Base-by-base conservation (phyloP, 192 early-diverging fungal genomes). In the Gigaspora rosea region DNA sequence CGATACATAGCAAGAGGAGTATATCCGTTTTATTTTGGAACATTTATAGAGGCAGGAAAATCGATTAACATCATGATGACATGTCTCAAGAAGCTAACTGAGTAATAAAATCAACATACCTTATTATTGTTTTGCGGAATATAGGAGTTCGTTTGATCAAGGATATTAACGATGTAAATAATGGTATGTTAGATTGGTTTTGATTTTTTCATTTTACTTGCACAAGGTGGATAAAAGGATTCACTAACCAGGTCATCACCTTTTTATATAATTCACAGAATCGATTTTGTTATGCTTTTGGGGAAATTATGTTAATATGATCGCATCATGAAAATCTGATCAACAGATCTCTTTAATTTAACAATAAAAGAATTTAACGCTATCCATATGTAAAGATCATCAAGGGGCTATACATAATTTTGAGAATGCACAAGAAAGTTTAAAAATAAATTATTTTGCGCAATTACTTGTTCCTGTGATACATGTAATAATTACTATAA, bases 351-450 rank as follows among this genome's bases (percentile, higher is more conserved):
- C 61, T 2, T 63, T 63, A 63, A 63, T 63, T 63, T 63, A 63
- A 63, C n/a, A 63, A 63, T 20, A 63, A 63, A 63, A 62, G 61
- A 33, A 63, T 63, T 20, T 62, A 63, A 63, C n/a, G 62, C 62
- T 63, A 63, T 63, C 62, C 62, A 13, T 13, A 20, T 63, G 62
- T 20, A 63, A 22, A 20, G 13, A 22, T 63, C 16, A 63, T 63
- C 62, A 7, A 62, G 61, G 61, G 61, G 62, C 11, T 35, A 27
- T 27, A 27, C 27, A 27, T 27, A 27, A 27, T 27, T 27, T 27
- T 27, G 27, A 27, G 27, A 27, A 27, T 27, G 27, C 27, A 27
- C 27, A 1, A 27, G 27, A 27, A 27, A 27, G 27, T 27, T 27
- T 27, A 1, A 27, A 1, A 27, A 27, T 27, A 27, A 27, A 27